Conservation (phyloP, 2,329 filamentous ascomycete species). For the Rutstroemia sp. region DNA sequence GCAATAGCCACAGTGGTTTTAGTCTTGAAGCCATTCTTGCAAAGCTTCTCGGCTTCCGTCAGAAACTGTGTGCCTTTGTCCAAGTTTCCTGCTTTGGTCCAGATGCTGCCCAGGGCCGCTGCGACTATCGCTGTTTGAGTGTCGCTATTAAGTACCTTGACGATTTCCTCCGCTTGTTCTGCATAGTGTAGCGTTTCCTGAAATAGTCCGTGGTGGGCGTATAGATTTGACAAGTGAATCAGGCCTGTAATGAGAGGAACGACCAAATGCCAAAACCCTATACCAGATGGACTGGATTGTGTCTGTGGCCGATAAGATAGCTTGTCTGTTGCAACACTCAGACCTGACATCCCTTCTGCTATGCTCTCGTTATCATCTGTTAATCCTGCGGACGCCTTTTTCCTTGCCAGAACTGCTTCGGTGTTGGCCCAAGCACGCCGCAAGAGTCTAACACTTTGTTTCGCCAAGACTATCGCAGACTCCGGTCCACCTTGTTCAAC, state of each 20-base stretch:
- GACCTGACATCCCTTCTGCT: constrained; percentile 27
- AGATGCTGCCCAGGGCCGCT: constrained; percentile 48
- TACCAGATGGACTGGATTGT: constrained; percentile 40
- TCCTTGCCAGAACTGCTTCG: constrained; percentile 21
- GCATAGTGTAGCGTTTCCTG: constrained; percentile 84
- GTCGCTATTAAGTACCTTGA: constrained; percentile 31
- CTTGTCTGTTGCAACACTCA: constrained; percentile 31
- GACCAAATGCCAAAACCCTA: constrained; percentile 74
- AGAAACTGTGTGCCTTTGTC: constrained; percentile 50
- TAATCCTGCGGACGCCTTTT: neutral
- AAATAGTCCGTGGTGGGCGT: constrained; percentile 77
- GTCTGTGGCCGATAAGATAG: constrained; percentile 32
- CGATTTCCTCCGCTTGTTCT: constrained; percentile 74
- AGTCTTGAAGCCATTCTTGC: constrained; percentile 39
- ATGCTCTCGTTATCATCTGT: constrained; percentile 22
- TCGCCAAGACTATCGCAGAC: constrained; percentile 49
- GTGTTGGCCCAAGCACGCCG: constrained; percentile 33
- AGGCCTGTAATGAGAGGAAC: constrained; percentile 65
- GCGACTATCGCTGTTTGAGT: constrained; percentile 45
- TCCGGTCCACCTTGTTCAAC: constrained; percentile 44
- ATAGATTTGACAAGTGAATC: constrained; percentile 67
- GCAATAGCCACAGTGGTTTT: constrained; percentile 41
- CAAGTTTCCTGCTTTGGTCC: constrained; percentile 49
- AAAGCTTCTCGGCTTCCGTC: constrained; percentile 43
- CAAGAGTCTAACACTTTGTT: constrained; percentile 45